Percentiles rank a stretch among this genome's conserved stretches.
Conservation (phyloP, 495 filamentous ascomycete genomes). For the Hypoxylon crocopeplum region DNA sequence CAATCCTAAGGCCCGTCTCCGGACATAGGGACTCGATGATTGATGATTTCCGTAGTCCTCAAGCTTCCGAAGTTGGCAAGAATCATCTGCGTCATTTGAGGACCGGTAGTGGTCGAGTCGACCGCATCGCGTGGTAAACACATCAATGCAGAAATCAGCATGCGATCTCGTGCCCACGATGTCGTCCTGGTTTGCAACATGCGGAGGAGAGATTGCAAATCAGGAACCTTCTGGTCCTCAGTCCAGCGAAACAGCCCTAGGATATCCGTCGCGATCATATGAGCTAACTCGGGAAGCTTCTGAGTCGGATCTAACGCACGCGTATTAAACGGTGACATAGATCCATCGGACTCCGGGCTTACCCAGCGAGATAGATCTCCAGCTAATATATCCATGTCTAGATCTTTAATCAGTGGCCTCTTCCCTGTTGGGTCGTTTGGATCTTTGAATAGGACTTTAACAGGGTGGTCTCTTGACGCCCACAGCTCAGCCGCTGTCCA, state of each 20-base stretch:
- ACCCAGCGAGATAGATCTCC: neutral
- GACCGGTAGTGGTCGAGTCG: slow-evolving; percentile 1
- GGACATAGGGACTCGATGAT: slow-evolving; percentile 1
- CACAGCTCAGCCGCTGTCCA: slow-evolving; percentile 45
- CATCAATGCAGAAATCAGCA: neutral
- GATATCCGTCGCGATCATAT: slow-evolving; percentile 4
- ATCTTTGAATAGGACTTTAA: slow-evolving; percentile 45
- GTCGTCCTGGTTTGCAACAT: slow-evolving; percentile 2
- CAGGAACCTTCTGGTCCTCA: neutral
- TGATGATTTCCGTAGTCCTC: slow-evolving; percentile 4
- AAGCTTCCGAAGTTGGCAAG: slow-evolving; percentile 4
- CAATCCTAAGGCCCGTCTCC: slow-evolving; percentile 1
- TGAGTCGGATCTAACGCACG: neutral
- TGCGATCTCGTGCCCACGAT: slow-evolving; percentile 5
- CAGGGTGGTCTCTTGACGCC: slow-evolving; percentile 27
- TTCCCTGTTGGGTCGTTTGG: neutral
- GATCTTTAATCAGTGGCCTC: slow-evolving; percentile 39
- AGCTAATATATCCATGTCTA: slow-evolving; percentile 36
- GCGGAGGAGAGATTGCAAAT: slow-evolving; percentile 1
- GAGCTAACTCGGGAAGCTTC: neutral
- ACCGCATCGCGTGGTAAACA: neutral
- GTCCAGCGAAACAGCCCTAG: neutral
- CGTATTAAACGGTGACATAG: neutral
- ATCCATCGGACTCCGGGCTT: neutral
- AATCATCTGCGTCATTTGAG: slow-evolving; percentile 5